Evolutionary conservation across 139 green algal species (phyloP), one percentile per base, ranked within the genome.

Genomic region (Volvox africanus): DNA sequence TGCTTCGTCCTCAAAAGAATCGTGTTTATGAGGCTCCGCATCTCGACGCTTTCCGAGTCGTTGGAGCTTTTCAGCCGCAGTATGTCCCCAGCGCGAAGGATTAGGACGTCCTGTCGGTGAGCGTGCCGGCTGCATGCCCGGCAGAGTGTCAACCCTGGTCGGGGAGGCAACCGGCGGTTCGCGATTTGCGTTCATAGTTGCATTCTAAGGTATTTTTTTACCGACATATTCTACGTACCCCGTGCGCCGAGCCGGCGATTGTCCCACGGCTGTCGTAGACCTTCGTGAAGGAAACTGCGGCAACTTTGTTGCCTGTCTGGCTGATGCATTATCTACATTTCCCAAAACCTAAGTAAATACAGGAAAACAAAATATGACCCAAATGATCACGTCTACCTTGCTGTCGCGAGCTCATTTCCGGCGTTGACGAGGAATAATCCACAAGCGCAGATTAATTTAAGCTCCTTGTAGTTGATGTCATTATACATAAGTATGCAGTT

Each of bases 321-420:
- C 0, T 44, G 26, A 28, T 44, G 28, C 55, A 44, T 19, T 44
- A 6, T 86, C 80, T 85, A 50, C 79, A 85, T 82, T 1, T 61
- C 9, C 5, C 44, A 55, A 55, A 55, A 55, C 44, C 9, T 55
- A 5, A 30, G 65, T 73, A 11, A 73, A 73, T 73, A 73, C 21
- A 2, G 65, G 2, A 32, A 82, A 55, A 81, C 75, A 81, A 50
- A 81, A 13, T 28, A 55, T 50, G 17, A 81, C n/a, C 44, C 44
- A 55, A 55, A 55, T 28, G 24, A 73, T 12, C 65, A 73, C 21
- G 32, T 61, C n/a, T 32, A 87, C 81, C 81, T 77, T 87, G 61
- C 32, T 77, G 61, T 62, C 24, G 33, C 14, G 61, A n/a, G 61
- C 81, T 87, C 81, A 87, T 87, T 76, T 86, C 44, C 36, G 30